phyloP scores from a whole-genome alignment of 1,284 basidiomycete genomes.

The Peniophora sp. region DNA sequence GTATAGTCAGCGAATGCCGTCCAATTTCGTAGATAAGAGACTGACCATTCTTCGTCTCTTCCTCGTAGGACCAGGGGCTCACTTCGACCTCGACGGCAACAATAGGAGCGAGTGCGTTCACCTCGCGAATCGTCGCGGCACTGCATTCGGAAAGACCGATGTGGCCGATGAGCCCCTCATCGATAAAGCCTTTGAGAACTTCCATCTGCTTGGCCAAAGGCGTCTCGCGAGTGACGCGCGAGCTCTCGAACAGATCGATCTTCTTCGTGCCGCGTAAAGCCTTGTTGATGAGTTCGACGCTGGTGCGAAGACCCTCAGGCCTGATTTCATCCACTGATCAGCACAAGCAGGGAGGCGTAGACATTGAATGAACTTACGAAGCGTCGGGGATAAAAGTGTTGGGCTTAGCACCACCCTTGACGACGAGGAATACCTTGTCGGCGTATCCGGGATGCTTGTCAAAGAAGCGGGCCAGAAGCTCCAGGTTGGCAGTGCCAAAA shows the following conservation, averaged over 20 bases:
- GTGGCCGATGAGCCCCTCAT: conserved; percentile 26
- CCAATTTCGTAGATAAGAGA: no score
- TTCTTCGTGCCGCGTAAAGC: conserved; percentile 24
- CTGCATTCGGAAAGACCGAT: conserved; percentile 32
- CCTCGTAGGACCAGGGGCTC: conserved; percentile 39
- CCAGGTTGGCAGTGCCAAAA: conserved; percentile 22
- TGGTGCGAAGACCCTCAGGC: conserved; percentile 23
- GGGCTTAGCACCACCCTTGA: conserved; percentile 26
- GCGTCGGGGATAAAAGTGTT: conserved; percentile 9
- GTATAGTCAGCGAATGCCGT: conserved; percentile 18
- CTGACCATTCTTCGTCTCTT: conserved; percentile 33
- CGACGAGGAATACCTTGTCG: conserved; percentile 31
- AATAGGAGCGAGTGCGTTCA: conserved; percentile 33
- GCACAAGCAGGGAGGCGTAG: not conserved
- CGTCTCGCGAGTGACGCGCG: conserved; percentile 13
- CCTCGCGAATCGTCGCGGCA: conserved; percentile 30
- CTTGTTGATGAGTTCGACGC: conserved; percentile 21
- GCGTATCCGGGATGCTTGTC: conserved; percentile 36
- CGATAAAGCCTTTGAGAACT: conserved; percentile 8
- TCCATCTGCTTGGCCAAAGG: conserved; percentile 13
- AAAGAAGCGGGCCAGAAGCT: conserved; percentile 26
- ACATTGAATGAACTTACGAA: conserved; percentile 9
- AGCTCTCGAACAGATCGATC: conserved; percentile 27
- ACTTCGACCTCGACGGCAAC: conserved; percentile 44
- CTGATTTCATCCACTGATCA: conserved; percentile 9